Base-by-base conservation (phyloP, 2,329 filamentous ascomycete species). In the Fusarium tuaranense region DNA sequence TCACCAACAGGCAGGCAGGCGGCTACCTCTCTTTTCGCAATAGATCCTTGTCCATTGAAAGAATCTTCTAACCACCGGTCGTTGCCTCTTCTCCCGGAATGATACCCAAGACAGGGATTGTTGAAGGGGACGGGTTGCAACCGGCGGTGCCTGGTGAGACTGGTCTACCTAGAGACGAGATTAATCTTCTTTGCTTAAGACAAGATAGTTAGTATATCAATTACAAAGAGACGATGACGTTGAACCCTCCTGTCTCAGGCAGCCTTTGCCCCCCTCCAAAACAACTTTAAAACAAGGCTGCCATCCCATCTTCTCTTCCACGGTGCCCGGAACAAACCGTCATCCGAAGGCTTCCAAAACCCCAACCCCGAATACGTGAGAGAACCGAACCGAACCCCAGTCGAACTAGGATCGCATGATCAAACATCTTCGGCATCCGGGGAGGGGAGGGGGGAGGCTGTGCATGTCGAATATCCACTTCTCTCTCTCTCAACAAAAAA, bases 181-280 rank as follows among this genome's bases (percentile, higher is more conserved):
- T 39, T 39, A 59, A 59, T 27, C 57, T 59, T 48, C 14, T 13
- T 34, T 34, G 32, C 32, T 34, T 7, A 22, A 22, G 13, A 46
- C 27, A 30, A 38, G 7, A 16, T 18, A 39, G 22, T 34, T 18
- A 39, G 22, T 34, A 62, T 62, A 27, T 25, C 13, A 59, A 39
- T 25, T 48, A 34, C 44, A 7, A 22, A 48, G 22, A 27, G 22
- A 27, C 10, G 12, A 38, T 59, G 34, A 41, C 57, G 34, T 58
- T 58, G 18, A 38, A 20, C 30, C 14, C 44, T 38, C 20, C 20
- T 74, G 72, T 74, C 71, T 74, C 71, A 74, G 71, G 69, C 55
- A 69, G 57, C 51, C 32, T 34, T 34, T 62, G 51, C 34, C 53
- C 44, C 22, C 44, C 44, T 48, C 46, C 46, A 74, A 66, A 69